Percentiles rank a stretch among this genome's conserved stretches.
phyloP scores from a whole-genome alignment of 352 stramenopile species.

The Phytophthora macrochlamydospora region DNA sequence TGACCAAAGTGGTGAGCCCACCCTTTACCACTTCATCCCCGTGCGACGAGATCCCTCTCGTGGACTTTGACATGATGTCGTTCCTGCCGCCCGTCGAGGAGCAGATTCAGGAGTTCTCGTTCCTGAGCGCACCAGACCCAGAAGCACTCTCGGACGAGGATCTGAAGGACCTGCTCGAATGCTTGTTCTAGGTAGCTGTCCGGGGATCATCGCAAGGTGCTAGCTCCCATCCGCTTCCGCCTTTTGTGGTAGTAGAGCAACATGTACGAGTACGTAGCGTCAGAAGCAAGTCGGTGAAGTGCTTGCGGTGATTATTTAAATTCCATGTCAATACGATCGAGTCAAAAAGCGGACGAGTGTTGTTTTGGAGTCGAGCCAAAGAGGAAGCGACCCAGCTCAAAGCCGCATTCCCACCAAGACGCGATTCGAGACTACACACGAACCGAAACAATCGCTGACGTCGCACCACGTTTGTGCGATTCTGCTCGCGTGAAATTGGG shows the following conservation, averaged over 20 bases:
- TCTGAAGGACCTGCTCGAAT: conserved; percentile 49
- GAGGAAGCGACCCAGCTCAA: background rate
- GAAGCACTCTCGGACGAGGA: conserved; percentile 41
- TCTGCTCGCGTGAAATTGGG: background rate
- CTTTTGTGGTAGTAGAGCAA: conserved; percentile 4
- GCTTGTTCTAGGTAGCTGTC: conserved; percentile 36
- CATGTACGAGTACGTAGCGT: conserved; percentile 26
- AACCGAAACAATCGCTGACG: background rate
- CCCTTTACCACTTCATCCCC: conserved; percentile 25
- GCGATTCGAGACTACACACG: background rate
- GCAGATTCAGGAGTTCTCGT: conserved; percentile 27
- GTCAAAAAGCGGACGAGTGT: conserved; percentile 5
- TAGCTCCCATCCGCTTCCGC: background rate
- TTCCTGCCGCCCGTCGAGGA: conserved; percentile 38
- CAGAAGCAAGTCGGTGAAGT: conserved; percentile 5
- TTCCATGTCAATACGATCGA: background rate
- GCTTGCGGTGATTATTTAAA: conserved; percentile 20
- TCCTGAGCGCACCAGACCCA: conserved; percentile 24
- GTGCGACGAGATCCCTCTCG: conserved; percentile 36
- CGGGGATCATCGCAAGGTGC: background rate
- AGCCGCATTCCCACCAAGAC: background rate
- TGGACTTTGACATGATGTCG: conserved; percentile 47
- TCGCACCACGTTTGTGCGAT: background rate
- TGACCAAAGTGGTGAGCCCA: conserved; percentile 18
- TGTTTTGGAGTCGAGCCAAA: background rate